A percentile compares a stretch with the other conserved stretches of the same genome.
These are phyloP conservation scores for Raddia guianensis DNA, from an alignment of 176 grass and related monocot species.

Conservation along the genomic window DNA sequence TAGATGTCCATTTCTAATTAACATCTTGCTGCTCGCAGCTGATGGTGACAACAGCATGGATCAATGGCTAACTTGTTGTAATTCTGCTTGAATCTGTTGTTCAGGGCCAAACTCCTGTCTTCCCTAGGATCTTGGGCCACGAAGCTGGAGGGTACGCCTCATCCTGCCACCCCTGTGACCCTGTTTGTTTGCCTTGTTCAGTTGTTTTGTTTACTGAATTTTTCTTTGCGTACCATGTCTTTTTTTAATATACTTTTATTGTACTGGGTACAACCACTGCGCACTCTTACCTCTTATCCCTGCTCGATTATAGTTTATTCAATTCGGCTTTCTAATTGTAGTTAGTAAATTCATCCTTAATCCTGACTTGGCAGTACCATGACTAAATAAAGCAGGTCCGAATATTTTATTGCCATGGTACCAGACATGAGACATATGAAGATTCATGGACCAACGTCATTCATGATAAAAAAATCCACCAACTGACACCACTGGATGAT, in stretches of 20 bases:
- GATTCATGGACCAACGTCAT: constrained; percentile 3
- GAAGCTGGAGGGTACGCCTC: constrained; percentile 82
- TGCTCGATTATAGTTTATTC: not conserved
- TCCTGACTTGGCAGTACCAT: constrained; percentile 12
- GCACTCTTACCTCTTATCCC: not conserved
- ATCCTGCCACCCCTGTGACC: not conserved
- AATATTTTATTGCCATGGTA: constrained; percentile 1
- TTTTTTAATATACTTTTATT: not conserved
- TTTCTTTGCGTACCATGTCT: not conserved
- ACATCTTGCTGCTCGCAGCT: too few relatives aligned
- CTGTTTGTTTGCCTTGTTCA: not conserved
- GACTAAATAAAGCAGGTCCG: constrained; percentile 18
- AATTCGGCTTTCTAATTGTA: not conserved
- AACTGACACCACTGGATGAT: not conserved
- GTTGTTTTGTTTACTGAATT: not conserved
- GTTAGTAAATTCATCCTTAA: not conserved
- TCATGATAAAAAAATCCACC: not conserved
- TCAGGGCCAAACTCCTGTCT: constrained; percentile 89
- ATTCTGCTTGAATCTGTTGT: constrained; percentile 9
- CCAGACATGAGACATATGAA: not conserved
- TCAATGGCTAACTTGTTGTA: not conserved
- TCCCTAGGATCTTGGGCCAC: constrained; percentile 89
- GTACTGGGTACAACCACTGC: not conserved
- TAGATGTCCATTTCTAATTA: too few relatives aligned
- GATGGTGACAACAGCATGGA: not conserved